Evolutionary conservation across 179 eudicot genomes (phyloP).

Genomic region (Kewa caespitosa): DNA sequence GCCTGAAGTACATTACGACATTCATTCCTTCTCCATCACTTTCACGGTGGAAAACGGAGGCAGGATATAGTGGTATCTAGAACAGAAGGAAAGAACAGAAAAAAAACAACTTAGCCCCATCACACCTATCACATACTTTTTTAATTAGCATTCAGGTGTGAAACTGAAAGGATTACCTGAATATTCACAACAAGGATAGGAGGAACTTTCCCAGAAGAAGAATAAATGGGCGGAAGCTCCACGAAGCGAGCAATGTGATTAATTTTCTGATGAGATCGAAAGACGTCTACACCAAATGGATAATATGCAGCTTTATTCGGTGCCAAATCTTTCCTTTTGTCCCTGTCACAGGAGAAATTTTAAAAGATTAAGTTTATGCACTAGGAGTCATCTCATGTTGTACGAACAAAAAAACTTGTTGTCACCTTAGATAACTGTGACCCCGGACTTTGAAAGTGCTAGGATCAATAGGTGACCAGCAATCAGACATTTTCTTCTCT

Average conservation of each 20-base stretch:
- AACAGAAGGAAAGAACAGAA: not conserved
- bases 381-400: not conserved
- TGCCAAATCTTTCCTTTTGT: conserved; percentile 83
- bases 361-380: not conserved
- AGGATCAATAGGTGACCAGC: conserved; percentile 85
- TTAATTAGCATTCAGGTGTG: not conserved
- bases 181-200: conserved; percentile 81
- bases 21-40: conserved; percentile 86
- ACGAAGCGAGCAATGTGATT: conserved; percentile 85
- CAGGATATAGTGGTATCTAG: conserved; percentile 84
- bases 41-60: conserved; percentile 74
- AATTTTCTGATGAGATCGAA: conserved; percentile 75
- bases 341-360: conserved; percentile 46
- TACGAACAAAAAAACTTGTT: not conserved
- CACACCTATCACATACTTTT: not conserved
- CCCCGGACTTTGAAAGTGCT: conserved; percentile 80
- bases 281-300: conserved; percentile 91
- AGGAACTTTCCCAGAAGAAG: conserved; percentile 59
- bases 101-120: not conserved
- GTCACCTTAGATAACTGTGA: conserved; percentile 67
- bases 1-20: conserved; percentile 73
- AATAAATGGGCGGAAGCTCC: conserved; percentile 66
- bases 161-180: conserved; percentile 47
- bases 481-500: conserved; percentile 75
- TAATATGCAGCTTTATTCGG: conserved; percentile 62